A percentile compares a stretch with the other conserved stretches of the same genome.
These are phyloP conservation scores for Talaromyces sp. DNA, from an alignment of 2,329 filamentous ascomycete species.

Conservation along the genomic window DNA sequence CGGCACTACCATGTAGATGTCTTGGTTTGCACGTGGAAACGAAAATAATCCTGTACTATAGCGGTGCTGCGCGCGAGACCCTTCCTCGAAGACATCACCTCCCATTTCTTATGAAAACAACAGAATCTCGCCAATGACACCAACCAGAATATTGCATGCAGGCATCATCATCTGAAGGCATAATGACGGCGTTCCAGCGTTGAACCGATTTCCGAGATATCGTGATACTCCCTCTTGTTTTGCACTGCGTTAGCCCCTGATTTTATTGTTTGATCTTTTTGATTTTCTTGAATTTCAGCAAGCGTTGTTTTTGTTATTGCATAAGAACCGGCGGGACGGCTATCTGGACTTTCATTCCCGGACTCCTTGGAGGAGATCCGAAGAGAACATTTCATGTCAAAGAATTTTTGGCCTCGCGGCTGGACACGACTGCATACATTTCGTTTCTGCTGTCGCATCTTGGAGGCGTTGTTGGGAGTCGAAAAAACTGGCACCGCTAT, in stretches of 20 bases:
- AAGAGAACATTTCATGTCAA: conserved; percentile 29
- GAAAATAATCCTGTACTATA: neutral
- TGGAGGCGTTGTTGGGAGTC: conserved; percentile 13
- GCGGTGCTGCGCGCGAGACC: conserved; percentile 1
- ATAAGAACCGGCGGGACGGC: conserved; percentile 46
- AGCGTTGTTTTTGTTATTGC: conserved; percentile 43
- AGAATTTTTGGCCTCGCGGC: conserved; percentile 46
- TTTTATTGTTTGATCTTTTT: conserved; percentile 30
- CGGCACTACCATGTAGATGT: conserved; percentile 75
- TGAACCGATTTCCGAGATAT: conserved; percentile 40
- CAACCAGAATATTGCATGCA: conserved; percentile 32
- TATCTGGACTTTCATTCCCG: conserved; percentile 35
- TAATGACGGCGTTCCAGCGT: conserved; percentile 49
- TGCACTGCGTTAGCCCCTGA: neutral
- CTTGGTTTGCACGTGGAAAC: neutral
- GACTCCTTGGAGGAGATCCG: conserved; percentile 26
- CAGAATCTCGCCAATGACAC: conserved; percentile 30
- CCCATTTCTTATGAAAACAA: conserved; percentile 31
- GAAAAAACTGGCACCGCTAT: conserved; percentile 3
- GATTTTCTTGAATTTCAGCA: conserved; percentile 40
- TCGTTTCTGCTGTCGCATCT: conserved; percentile 26
- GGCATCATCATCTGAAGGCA: conserved; percentile 42
- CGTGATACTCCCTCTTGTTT: conserved; percentile 35
- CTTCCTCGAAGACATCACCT: conserved; percentile 3
- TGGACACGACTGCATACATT: conserved; percentile 39